These are phyloP conservation scores for Metschnikowia sp. DNA, from an alignment of 805 yeast species.

Conservation along the genomic window DNA sequence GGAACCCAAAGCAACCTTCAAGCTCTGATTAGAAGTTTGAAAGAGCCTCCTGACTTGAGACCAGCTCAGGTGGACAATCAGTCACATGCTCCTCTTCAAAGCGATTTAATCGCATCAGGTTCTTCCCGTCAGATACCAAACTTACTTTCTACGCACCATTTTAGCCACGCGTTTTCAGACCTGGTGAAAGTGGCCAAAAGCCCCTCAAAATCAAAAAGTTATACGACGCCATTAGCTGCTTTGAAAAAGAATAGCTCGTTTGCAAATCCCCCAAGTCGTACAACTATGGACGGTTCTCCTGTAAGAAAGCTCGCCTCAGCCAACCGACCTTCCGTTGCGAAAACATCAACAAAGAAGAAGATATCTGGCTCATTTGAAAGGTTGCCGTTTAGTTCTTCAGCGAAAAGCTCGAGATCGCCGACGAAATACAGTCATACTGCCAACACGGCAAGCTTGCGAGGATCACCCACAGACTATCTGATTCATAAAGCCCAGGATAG, in stretches of 20 bases:
- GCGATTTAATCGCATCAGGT: no score
- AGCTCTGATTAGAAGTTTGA: no score
- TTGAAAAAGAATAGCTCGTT: not conserved
- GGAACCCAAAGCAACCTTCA: no score
- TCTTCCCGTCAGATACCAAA: no score
- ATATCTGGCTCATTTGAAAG: not conserved
- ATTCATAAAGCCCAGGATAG: not conserved
- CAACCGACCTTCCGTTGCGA: not conserved
- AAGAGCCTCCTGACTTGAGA: no score
- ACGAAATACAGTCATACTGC: constrained; percentile 9
- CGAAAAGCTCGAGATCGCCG: constrained; percentile 12
- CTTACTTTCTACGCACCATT: no score
- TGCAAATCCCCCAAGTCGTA: not conserved
- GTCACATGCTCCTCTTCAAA: no score
- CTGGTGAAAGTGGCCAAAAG: no score
- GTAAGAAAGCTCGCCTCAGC: not conserved
- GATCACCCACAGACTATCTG: constrained; percentile 7
- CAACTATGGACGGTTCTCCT: constrained; percentile 7
- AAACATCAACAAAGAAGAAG: not conserved
- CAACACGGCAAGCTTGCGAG: constrained; percentile 6
- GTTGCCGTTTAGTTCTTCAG: not conserved
- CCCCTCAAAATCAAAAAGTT: no score
- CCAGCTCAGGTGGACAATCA: no score
- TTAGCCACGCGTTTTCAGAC: no score
- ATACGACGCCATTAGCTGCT: no score